Evolutionary conservation across 805 yeast species (phyloP), one percentile per base, ranked within the genome.

Genomic region (Kodamaea fukazawae): DNA sequence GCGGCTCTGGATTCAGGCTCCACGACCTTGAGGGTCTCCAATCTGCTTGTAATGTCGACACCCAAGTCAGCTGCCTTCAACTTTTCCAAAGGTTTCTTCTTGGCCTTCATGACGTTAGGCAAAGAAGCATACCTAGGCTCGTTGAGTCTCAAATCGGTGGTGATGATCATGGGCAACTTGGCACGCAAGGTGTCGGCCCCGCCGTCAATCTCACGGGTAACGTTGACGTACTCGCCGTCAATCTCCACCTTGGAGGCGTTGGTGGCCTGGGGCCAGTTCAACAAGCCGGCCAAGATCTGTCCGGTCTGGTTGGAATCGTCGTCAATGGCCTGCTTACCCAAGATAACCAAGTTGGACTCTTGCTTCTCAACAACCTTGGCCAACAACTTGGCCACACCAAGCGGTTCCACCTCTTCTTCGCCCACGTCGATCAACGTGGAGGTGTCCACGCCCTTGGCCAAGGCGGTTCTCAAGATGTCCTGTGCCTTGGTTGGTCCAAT

Each of bases 51-150:
- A 8, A 79, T 57, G 32, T 82, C 85, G 25, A 84, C 73, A n/a
- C 82, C 85, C 44, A 86, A 76, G 51, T 86, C 95, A 14, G 81
- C 63, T 12, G 67, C 61, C 68, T 75, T 65, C 63, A 78, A 61
- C 56, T 78, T 72, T 51, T 80, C 87, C 60, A 90, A 72, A 3
- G 96, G 96, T 73, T 88, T 90, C 79, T 90, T 90, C 73, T 93
- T 93, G 41, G 98, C 98, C 73, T 93, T 93, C 98, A 93, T 93
- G 70, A 90, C 78, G 63, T 91, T 93, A 45, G 96, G 97, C 58
- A 93, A 74, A 10, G 95, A 79, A n/a, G 95, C 96, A 56, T 88
- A 93, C 54, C 97, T 81, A 32, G 99, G 99, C 58, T 80, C 93
- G 62, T 93, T 93, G 57, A 93, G 76, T 63, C 99, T 83, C 52